A percentile compares a stretch with the other conserved stretches of the same genome.
phyloP scores from a whole-genome alignment of 768 basidiomycete genomes.

The Suillus occidentalis region DNA sequence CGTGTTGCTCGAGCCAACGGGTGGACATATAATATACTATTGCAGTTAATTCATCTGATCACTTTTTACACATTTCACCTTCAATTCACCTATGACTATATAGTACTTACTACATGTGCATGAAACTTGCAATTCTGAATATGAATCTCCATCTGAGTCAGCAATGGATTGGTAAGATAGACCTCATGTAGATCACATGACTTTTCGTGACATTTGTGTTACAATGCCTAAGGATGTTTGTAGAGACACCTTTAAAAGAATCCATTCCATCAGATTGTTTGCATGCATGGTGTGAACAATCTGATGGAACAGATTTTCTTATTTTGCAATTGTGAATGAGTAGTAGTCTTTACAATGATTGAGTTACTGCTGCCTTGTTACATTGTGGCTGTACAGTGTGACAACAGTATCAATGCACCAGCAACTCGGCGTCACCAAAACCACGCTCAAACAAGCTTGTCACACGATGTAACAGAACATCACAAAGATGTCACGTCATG shows the following conservation, averaged over 20 bases:
- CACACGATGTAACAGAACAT: too few species aligned
- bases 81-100: not conserved
- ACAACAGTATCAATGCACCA: too few species aligned
- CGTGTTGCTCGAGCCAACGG: not conserved
- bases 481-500: too few species aligned
- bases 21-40: conserved; percentile 1
- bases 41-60: conserved; percentile 2
- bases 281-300: too few species aligned
- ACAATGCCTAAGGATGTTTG: not conserved
- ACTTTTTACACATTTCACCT: not conserved
- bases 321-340: too few species aligned
- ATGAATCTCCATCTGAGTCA: not conserved
- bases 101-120: not conserved
- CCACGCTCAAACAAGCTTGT: too few species aligned
- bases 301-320: too few species aligned
- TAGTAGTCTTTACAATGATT: too few species aligned
- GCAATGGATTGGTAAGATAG: too few species aligned
- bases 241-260: not conserved
- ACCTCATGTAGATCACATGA: not conserved
- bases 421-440: too few species aligned
- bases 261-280: not conserved
- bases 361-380: too few species aligned
- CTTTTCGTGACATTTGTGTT: not conserved
- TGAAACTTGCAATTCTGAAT: not conserved
- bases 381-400: too few species aligned